These are phyloP conservation scores for Eimeria maxima DNA, from an alignment of 169 alveolate genomes.

Conservation along the genomic window DNA sequence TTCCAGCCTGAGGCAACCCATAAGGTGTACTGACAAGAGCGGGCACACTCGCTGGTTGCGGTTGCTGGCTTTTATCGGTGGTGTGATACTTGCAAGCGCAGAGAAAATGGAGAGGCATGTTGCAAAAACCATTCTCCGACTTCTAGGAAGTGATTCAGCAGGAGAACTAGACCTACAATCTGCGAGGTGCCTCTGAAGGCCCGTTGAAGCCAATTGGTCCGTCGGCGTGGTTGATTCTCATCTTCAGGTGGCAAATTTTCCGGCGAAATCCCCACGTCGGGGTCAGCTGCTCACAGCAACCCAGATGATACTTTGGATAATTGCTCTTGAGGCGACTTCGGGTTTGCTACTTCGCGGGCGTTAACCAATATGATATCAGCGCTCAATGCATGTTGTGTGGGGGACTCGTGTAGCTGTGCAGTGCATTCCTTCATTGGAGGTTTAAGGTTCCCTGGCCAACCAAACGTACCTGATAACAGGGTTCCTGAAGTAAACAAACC, in stretches of 20 bases:
- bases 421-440: too few relatives aligned
- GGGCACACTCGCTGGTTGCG: not conserved
- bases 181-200: not conserved
- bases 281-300: not conserved
- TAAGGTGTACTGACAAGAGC: not conserved
- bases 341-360: not conserved
- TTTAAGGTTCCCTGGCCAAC: not conserved
- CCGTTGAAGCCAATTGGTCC: not conserved
- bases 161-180: not conserved
- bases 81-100: not conserved
- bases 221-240: not conserved
- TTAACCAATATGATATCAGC: not conserved
- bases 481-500: not conserved
- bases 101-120: too few relatives aligned
- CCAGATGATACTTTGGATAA: not conserved
- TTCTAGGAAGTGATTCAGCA: not conserved
- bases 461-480: not conserved
- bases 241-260: not conserved
- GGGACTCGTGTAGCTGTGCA: not conserved
- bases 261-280: not conserved
- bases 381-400: not conserved
- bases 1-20: constrained; percentile 26
- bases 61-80: not conserved
- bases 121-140: too few relatives aligned
- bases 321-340: not conserved